A percentile compares a stretch with the other conserved stretches of the same genome.
phyloP scores from a whole-genome alignment of 2,329 filamentous ascomycete species.

The Graphilbum sp. region DNA sequence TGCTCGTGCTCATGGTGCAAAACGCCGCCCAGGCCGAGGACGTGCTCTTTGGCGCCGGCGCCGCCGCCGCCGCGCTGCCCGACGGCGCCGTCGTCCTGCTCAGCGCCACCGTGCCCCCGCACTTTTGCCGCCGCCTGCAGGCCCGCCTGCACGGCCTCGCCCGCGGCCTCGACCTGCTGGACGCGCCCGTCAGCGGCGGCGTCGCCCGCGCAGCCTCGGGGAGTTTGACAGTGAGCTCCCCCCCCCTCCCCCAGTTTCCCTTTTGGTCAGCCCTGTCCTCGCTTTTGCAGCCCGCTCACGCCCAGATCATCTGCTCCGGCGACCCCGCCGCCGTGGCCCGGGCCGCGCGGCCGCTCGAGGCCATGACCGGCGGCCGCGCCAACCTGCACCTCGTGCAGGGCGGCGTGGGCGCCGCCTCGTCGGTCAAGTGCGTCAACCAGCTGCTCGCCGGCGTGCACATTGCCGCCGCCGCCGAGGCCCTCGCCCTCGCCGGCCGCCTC shows the following conservation, averaged over 20 bases:
- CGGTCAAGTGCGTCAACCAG: conserved; percentile 42
- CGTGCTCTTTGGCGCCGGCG: conserved; percentile 2
- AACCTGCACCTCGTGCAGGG: conserved; percentile 31
- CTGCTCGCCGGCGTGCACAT: conserved; percentile 43
- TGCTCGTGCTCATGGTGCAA: conserved; percentile 15
- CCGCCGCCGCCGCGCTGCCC: conserved; percentile 3
- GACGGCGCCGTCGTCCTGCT: conserved; percentile 17
- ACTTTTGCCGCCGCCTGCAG: conserved; percentile 12
- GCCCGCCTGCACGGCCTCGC: conserved; percentile 9
- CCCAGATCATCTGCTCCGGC: conserved; percentile 21
- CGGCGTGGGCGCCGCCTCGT: conserved; percentile 34
- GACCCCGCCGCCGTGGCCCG: conserved; percentile 16
- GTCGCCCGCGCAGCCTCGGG: conserved; percentile 20
- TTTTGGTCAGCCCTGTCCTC: too few species aligned
- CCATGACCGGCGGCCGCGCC: conserved; percentile 15
- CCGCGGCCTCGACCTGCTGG: conserved; percentile 16
- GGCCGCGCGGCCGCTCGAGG: not conserved
- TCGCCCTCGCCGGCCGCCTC: conserved; percentile 35
- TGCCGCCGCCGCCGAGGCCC: conserved; percentile 35
- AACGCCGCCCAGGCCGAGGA: conserved; percentile 2
- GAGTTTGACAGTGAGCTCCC: conserved; percentile 14
- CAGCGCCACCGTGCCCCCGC: conserved; percentile 20
- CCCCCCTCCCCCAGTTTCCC: too few species aligned
- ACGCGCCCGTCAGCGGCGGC: conserved; percentile 22
- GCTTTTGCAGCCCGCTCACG: too few species aligned